Conservation (phyloP, 179 eudicot genomes). For the Silene noctiflora region DNA sequence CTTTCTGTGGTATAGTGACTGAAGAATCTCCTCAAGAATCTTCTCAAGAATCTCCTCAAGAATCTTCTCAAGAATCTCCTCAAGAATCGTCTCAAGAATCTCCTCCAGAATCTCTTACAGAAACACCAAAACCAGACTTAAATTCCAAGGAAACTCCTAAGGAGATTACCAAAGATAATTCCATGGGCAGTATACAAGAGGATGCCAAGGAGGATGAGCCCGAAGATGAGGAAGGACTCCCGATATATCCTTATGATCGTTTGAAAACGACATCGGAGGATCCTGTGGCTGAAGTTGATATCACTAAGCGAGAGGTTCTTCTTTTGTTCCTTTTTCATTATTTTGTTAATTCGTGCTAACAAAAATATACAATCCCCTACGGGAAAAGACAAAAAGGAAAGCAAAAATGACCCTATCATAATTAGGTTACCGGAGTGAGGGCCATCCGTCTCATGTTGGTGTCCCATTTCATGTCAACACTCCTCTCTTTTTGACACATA, state of each 20-base stretch:
- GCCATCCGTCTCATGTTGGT: background rate
- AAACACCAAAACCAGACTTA: slow-evolving; percentile 29
- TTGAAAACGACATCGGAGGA: slow-evolving; percentile 59
- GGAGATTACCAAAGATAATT: slow-evolving; percentile 50
- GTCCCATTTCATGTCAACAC: background rate
- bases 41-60: background rate
- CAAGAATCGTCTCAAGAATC: too few species aligned
- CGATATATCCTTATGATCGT: slow-evolving; percentile 75
- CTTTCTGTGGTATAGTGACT: slow-evolving; percentile 40
- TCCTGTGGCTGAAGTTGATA: slow-evolving; percentile 74
- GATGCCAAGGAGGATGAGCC: slow-evolving; percentile 74
- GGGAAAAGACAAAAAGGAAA: background rate
- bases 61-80: too few species aligned
- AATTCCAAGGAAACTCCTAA: slow-evolving; percentile 43
- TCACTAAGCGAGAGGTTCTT: slow-evolving; percentile 89
- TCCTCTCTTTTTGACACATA: background rate
- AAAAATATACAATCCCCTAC: background rate
- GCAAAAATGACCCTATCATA: background rate
- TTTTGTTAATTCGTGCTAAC: background rate
- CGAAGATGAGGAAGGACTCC: slow-evolving; percentile 87
- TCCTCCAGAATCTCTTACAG: slow-evolving; percentile 46
- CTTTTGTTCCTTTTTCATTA: background rate
- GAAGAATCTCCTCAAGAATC: slow-evolving; percentile 44
- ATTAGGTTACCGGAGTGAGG: background rate
- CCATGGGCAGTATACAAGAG: slow-evolving; percentile 64